Evolutionary conservation across 2,329 filamentous ascomycete genomes (phyloP).

Genomic region (Microsporum audouinii): DNA sequence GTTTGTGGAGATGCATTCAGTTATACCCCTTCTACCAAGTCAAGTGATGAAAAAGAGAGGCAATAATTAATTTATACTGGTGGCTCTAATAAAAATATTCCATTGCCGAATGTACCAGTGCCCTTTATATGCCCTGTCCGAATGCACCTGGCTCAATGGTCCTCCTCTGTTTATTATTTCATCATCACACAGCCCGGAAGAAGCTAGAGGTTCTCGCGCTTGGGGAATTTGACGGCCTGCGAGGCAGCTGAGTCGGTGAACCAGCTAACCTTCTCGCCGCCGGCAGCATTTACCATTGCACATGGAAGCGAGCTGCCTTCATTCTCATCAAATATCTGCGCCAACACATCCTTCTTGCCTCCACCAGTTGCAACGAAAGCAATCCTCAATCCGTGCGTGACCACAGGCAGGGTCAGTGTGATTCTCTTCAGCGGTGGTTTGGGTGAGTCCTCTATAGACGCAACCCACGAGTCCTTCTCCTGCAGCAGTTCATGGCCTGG

Average conservation of each 20-base stretch:
- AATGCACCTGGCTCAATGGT: neutral
- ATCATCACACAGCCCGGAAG: neutral
- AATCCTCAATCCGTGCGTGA: conserved; percentile 73
- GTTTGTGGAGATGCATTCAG: neutral
- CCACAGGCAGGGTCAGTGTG: conserved; percentile 82
- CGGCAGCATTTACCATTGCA: conserved; percentile 72
- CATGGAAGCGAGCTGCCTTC: conserved; percentile 67
- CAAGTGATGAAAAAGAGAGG: neutral
- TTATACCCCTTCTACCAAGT: neutral
- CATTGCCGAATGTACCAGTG: neutral
- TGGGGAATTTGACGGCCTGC: conserved; percentile 71
- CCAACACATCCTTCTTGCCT: conserved; percentile 84
- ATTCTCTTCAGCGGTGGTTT: conserved; percentile 88
- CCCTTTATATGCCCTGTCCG: neutral
- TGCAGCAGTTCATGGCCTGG: conserved; percentile 77
- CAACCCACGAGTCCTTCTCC: conserved; percentile 83
- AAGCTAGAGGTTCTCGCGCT: conserved; percentile 52
- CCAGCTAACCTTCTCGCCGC: conserved; percentile 83
- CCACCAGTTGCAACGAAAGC: conserved; percentile 84
- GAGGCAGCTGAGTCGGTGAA: conserved; percentile 82
- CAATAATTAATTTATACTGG: neutral
- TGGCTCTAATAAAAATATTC: neutral
- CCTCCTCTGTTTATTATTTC: neutral
- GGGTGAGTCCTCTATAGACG: conserved; percentile 81
- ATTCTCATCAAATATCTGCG: conserved; percentile 75